Conservation (phyloP, 345 rosid genomes). For the Cardamine chenopodiifolia region DNA sequence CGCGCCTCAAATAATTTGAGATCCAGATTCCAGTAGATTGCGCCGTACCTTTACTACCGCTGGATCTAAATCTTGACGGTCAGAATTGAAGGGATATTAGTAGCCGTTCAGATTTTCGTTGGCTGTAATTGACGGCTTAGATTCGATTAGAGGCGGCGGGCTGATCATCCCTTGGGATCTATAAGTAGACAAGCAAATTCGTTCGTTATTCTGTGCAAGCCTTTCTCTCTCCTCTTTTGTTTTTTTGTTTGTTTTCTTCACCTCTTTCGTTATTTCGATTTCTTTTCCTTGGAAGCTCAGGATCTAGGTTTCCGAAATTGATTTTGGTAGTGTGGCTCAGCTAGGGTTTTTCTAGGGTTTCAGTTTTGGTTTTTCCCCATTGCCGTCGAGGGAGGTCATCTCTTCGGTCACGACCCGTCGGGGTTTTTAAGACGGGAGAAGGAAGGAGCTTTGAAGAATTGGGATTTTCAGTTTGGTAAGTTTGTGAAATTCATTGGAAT, state of each 20-base stretch:
- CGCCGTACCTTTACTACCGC: conserved; percentile 30
- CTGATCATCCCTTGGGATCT: conserved; percentile 39
- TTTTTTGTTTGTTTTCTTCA: no score
- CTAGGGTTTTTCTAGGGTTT: conserved; percentile 46
- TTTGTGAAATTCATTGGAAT: conserved; percentile 4
- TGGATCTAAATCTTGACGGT: conserved; percentile 45
- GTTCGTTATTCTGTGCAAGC: conserved; percentile 12
- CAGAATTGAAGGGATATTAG: background rate
- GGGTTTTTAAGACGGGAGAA: background rate
- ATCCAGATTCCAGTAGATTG: conserved; percentile 12
- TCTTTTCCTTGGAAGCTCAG: conserved; percentile 33
- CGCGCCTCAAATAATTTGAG: conserved; percentile 21
- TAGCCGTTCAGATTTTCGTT: conserved; percentile 28
- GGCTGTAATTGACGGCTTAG: conserved; percentile 45
- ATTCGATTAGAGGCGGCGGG: conserved; percentile 44
- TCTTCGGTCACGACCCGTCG: background rate
- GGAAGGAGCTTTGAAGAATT: conserved; percentile 4
- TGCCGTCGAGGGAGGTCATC: conserved; percentile 8
- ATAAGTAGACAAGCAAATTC: conserved; percentile 44
- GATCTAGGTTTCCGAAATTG: conserved; percentile 49
- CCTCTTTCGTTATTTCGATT: conserved; percentile 10
- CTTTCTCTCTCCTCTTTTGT: conserved; percentile 13
- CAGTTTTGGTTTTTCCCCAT: conserved; percentile 9
- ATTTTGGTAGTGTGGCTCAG: conserved; percentile 29
- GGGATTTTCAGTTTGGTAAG: conserved; percentile 6